These are phyloP conservation scores for Plasmodium sp. DNA, from an alignment of 169 alveolate species.

Conservation along the genomic window DNA sequence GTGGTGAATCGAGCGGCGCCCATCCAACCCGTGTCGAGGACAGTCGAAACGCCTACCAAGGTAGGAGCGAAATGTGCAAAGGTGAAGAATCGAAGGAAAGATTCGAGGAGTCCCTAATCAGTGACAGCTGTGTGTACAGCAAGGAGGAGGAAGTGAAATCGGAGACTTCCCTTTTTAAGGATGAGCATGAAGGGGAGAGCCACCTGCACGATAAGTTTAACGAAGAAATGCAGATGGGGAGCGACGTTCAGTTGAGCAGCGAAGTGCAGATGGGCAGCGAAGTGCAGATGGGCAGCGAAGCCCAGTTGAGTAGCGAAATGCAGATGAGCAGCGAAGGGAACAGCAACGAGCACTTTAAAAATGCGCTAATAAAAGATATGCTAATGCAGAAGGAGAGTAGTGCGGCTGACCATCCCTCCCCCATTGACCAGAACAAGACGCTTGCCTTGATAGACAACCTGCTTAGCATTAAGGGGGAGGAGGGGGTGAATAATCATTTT, in stretches of 20 bases:
- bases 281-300: not conserved
- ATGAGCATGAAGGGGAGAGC: slow-evolving; percentile 17
- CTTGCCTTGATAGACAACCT: slow-evolving; percentile 14
- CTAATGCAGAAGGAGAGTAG: slow-evolving; percentile 11
- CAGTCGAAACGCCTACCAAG: not conserved
- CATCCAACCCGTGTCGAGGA: not conserved
- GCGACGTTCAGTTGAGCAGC: not conserved
- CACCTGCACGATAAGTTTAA: not conserved
- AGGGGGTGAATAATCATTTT: not conserved
- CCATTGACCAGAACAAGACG: slow-evolving; percentile 20
- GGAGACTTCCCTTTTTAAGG: not conserved
- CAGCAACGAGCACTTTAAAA: slow-evolving; percentile 10
- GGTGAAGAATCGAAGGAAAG: slow-evolving; percentile 23
- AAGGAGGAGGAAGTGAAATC: slow-evolving; percentile 12
- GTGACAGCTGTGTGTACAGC: not conserved
- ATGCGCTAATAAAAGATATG: slow-evolving; percentile 23
- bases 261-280: not conserved
- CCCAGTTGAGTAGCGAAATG: no score
- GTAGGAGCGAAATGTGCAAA: not conserved
- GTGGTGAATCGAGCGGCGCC: not conserved
- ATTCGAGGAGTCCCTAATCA: not conserved
- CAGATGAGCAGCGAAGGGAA: not conserved
- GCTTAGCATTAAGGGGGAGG: slow-evolving; percentile 14
- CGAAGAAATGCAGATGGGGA: not conserved
- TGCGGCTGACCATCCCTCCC: not conserved